These are phyloP conservation scores for Globisporangium okanoganense DNA, from an alignment of 352 stramenopile genomes.

Conservation along the genomic window DNA sequence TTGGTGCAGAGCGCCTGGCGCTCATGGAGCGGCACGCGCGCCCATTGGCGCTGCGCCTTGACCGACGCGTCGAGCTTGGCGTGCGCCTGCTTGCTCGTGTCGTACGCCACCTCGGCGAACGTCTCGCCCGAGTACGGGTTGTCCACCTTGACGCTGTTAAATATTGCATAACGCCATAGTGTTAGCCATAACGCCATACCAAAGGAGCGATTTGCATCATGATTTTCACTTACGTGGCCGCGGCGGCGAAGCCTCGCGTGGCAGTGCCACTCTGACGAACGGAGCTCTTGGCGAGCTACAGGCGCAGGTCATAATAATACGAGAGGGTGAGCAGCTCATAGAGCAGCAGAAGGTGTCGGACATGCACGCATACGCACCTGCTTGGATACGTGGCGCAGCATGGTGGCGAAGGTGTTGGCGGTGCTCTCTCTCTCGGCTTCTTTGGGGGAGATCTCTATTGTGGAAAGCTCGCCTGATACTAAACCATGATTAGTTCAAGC, in stretches of 20 bases:
- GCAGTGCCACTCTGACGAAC: slow-evolving; percentile 3
- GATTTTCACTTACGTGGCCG: slow-evolving; percentile 6
- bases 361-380: slow-evolving; percentile 8
- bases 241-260: slow-evolving; percentile 6
- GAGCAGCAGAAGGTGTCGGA: neutral
- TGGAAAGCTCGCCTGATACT: slow-evolving; percentile 4
- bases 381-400: slow-evolving; percentile 19
- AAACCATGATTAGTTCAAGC: slow-evolving; percentile 8
- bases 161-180: neutral
- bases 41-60: slow-evolving; percentile 56
- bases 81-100: slow-evolving; percentile 49
- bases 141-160: slow-evolving; percentile 55
- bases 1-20: slow-evolving; percentile 60
- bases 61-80: slow-evolving; percentile 54
- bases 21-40: slow-evolving; percentile 46
- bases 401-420: neutral
- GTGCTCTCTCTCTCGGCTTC: neutral
- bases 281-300: slow-evolving; percentile 11
- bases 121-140: slow-evolving; percentile 73
- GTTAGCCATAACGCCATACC: neutral
- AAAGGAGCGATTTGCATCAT: neutral
- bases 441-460: neutral
- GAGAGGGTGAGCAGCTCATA: neutral
- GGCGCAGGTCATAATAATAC: neutral
- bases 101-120: slow-evolving; percentile 55